Evolutionary conservation across 73 alveolate species (phyloP).

Genomic region (Diophrys sp.): DNA sequence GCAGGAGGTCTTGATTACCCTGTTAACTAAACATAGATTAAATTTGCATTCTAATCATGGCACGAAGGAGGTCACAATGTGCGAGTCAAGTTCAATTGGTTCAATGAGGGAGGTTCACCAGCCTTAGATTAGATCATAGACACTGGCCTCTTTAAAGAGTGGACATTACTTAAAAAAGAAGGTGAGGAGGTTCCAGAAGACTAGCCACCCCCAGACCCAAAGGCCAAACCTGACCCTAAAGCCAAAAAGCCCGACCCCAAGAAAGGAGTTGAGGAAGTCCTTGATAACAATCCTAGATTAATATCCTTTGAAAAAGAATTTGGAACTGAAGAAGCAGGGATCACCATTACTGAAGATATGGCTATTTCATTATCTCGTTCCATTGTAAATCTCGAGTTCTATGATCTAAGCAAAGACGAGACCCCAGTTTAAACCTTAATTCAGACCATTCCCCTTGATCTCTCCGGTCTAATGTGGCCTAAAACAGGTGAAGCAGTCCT

Average conservation of each 20-base stretch:
- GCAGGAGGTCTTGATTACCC: constrained; percentile 2
- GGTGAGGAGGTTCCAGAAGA: constrained; percentile 45
- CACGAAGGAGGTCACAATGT: constrained; percentile 56
- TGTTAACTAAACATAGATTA: neutral
- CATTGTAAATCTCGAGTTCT: constrained; percentile 38
- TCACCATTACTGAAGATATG: constrained; percentile 55
- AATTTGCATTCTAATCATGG: neutral
- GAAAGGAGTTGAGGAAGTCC: constrained; percentile 58
- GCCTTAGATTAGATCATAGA: constrained; percentile 33
- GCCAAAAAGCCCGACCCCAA: constrained; percentile 53
- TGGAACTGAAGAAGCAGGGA: constrained; percentile 26
- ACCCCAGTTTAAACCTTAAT: constrained; percentile 36
- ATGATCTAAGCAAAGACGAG: constrained; percentile 42
- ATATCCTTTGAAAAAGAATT: constrained; percentile 34
- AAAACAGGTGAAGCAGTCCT: neutral
- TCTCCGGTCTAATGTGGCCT: constrained; percentile 36
- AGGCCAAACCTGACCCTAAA: constrained; percentile 36
- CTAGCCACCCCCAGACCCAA: constrained; percentile 15
- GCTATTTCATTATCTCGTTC: constrained; percentile 38
- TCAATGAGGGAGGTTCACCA: constrained; percentile 15
- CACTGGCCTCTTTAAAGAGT: constrained; percentile 54
- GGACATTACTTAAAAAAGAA: constrained; percentile 48
- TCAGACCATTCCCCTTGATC: constrained; percentile 29
- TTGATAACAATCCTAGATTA: constrained; percentile 49
- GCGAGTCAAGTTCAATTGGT: constrained; percentile 44